Evolutionary conservation across 495 filamentous ascomycete species (phyloP).

Genomic region (Penicillium maclennaniae): DNA sequence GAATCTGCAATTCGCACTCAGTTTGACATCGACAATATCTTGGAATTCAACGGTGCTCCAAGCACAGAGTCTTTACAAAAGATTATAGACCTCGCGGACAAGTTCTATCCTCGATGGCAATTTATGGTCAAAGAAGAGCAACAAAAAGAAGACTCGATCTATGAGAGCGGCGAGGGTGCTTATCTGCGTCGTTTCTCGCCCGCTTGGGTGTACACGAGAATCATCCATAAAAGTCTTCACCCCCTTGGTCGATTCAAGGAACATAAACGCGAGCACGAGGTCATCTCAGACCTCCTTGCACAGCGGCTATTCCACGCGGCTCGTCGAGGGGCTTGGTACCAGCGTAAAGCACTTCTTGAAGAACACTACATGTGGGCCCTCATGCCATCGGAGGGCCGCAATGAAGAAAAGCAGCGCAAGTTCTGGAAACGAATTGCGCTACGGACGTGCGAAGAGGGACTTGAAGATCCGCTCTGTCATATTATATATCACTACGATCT

Average conservation of each 20-base stretch:
- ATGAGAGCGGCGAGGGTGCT: conserved; percentile 80
- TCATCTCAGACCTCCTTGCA: conserved; percentile 70
- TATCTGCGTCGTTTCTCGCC: conserved; percentile 90
- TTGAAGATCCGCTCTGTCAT: conserved; percentile 85
- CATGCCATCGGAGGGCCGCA: conserved; percentile 46
- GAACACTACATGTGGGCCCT: conserved; percentile 86
- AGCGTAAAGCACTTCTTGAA: conserved; percentile 89
- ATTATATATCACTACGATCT: conserved; percentile 91
- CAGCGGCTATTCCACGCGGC: conserved; percentile 83
- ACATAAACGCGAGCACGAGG: conserved; percentile 69
- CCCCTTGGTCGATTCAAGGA: conserved; percentile 82
- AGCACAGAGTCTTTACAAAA: conserved; percentile 57
- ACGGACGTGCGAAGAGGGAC: conserved; percentile 78
- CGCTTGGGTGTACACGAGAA: conserved; percentile 89
- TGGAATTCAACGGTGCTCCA: conserved; percentile 80
- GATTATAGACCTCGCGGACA: conserved; percentile 70
- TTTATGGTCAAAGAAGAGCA: conserved; percentile 71
- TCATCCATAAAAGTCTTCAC: conserved; percentile 80
- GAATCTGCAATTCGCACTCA: conserved; percentile 83
- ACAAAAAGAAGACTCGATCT: conserved; percentile 71
- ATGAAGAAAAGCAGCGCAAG: conserved; percentile 65
- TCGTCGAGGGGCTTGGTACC: conserved; percentile 89
- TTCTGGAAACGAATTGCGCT: conserved; percentile 78
- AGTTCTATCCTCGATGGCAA: conserved; percentile 77
- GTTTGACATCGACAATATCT: conserved; percentile 73